Base-by-base conservation (phyloP, 2,329 filamentous ascomycete genomes). In the Botrytis deweyae region DNA sequence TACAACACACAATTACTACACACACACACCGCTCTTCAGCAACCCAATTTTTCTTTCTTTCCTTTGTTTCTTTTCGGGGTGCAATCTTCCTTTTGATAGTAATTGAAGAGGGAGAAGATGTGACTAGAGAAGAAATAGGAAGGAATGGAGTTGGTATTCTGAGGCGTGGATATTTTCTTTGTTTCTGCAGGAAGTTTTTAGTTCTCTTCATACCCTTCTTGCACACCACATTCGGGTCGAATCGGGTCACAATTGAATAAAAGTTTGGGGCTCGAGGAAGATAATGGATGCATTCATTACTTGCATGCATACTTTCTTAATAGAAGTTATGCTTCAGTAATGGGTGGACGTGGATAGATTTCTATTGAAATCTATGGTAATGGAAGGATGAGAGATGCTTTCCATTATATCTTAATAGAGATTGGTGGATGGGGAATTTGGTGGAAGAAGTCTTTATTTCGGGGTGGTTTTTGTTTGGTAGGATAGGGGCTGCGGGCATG, bases 201-300 rank as follows among this genome's bases (percentile, higher is more conserved):
- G 20, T 59, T 72, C 64, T 72, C 70, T 72, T 72, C 70, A 67
- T 40, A 72, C 62, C 62, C 70, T 72, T 72, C 70, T 72, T 67
- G 70, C 70, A 72, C 70, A 59, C 29, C 44, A 72, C 49, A 68
- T 72, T 67, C 70, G 7, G 40, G 38, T 72, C 62, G n/a, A 67
- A 67, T 72, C 70, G 49, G 62, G 62, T 67, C 70, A 67, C 65
- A 67, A 72, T 72, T 61, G 42, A 67, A 52, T 46, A 25, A 72
- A 59, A 59, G 59, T 46, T 72, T 63, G 70, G 49, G 62, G 62
- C 49, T 46, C 55, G 70, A 67, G 38, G 66, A 38, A 38, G 67
- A 72, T 72, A 25, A 46, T 46, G 62, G 66, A 67, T 67, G 62
- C 29, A 59, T 67, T 67, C 70, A 46, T 67, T 67, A 52, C 49